Evolutionary conservation across 345 rosid genomes (phyloP).

Genomic region (Gossypium bickii): DNA sequence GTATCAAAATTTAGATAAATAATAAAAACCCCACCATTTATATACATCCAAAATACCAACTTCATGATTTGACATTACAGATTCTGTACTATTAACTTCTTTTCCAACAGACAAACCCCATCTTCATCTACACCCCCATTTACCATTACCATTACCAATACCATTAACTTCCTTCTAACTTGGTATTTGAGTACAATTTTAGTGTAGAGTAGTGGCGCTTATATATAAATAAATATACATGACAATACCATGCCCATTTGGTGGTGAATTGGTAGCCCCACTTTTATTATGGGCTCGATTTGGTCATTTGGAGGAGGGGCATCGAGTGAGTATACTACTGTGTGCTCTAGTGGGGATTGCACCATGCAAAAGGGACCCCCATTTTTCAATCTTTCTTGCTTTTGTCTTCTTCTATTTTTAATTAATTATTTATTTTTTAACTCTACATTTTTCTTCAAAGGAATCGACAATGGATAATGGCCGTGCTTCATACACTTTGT

Average conservation of each 20-base stretch:
- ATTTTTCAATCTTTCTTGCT: not conserved
- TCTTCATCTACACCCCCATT: not conserved
- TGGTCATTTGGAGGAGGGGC: constrained; percentile 1
- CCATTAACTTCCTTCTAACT: no score
- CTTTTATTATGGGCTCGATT: not conserved
- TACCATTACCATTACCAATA: not conserved
- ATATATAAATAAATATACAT: no score
- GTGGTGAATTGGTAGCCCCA: constrained; percentile 7
- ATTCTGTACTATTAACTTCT: constrained; percentile 52
- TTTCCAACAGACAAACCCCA: constrained; percentile 27
- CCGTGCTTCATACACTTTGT: not conserved
- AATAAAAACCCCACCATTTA: constrained; percentile 26
- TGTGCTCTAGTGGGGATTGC: not conserved
- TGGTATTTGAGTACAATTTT: not conserved
- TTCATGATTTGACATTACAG: constrained; percentile 92
- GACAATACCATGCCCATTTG: constrained; percentile 10
- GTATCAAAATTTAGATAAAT: not conserved
- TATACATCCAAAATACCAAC: constrained; percentile 60
- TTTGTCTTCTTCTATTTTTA: not conserved
- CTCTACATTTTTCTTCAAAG: not conserved
- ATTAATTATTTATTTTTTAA: no score
- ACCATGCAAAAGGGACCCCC: not conserved
- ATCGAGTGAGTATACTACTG: not conserved
- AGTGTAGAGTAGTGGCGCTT: not conserved
- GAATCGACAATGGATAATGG: not conserved